Evolutionary conservation across 371 early-diverging fungal genomes (phyloP), one percentile per base, ranked within the genome.

Genomic region (Rhizopus arrhizus): DNA sequence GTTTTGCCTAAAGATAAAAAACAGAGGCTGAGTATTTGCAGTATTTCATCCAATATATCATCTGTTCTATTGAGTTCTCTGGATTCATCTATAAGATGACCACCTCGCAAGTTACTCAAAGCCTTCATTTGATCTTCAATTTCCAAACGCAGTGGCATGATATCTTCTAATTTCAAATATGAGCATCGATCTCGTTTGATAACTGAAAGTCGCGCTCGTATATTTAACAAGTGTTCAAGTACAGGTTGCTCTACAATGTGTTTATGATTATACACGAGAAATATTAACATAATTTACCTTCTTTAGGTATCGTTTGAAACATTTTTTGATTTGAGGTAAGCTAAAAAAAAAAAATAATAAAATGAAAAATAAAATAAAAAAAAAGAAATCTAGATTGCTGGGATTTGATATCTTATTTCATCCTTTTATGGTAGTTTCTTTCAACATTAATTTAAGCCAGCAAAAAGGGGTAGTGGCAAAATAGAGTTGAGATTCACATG

Each of bases 1-100:
- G 82, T 89, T 65, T 90, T 91, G 28, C 92, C 92, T 42, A 91
- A 58, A 5, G 87, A 87, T 72, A 91, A 73, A 68, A 87, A 91
- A 60, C 89, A 89, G 52, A 91, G 74, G 52, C 90, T 89, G 12
- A 91, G 77, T 56, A 91, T 80, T 61, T 90, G 89, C 66, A 86
- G 87, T 45, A 89, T 85, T 42, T 90, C 90, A 52, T 91, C 91
- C 12, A 90, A 70, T 32, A 90, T 81, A 59, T 83, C 83, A 64
- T 91, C 89, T 29, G 88, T 79, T 42, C 89, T 81, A 65, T 87
- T 91, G 46, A 76, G 68, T 53, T 67, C 66, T 10, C 61, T 61
- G 1, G 56, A 40, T 51, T 64, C 65, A n/a, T 57, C 56, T 15
- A 74, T 50, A 0, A 73, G 51, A 9, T 32, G 51, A 12, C 69